Evolutionary conservation across 2,329 filamentous ascomycete genomes (phyloP), one percentile per base, ranked within the genome.

Genomic region (Cladosporium phlei): DNA sequence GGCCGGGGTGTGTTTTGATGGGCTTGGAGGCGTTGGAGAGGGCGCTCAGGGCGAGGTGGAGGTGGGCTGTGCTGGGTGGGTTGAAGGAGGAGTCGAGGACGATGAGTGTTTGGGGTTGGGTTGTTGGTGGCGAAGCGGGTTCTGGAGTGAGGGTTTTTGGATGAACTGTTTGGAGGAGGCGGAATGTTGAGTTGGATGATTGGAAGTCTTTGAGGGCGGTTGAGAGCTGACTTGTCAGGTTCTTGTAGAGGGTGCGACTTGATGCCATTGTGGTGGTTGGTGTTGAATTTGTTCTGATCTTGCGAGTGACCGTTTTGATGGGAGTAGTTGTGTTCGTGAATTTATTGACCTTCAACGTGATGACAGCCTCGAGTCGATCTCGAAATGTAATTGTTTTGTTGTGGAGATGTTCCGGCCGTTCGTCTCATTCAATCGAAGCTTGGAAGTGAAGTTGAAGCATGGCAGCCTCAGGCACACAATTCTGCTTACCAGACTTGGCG

Each of bases 1-100:
- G 69, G n/a, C 55, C 55, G 48, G 59, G 53, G 43, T 69, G 51
- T 19, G 57, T 3, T 52, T 27, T 44, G 49, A 65, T 60, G 2
- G 43, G 49, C n/a, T 50, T 49, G n/a, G 42, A 37, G 10, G 54
- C 58, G 29, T 69, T 64, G 34, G 66, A 62, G 4, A 83, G 53
- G 2, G 79, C 78, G 12, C 75, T 74, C 22, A 68, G 69, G 4
- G 74, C 77, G 25, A 84, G 74, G 17, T 68, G 67, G 14, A 76
- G 66, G 57, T 84, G 80, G 8, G 80, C 80, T 43, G 70, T 66
- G 3, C 78, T 80, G 1, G 80, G 80, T 9, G 80, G 80, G 52
- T 84, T 84, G 72, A 82, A 83, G 19, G 78, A 82, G 0, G 79
- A 82, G 59, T 83, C 80, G 35, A 83, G 70, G 46, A 84, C 78